Percentiles rank a stretch among this genome's conserved stretches.
Evolutionary conservation across 2,329 filamentous ascomycete species (phyloP).

Genomic region (Fusarium tuaranense): DNA sequence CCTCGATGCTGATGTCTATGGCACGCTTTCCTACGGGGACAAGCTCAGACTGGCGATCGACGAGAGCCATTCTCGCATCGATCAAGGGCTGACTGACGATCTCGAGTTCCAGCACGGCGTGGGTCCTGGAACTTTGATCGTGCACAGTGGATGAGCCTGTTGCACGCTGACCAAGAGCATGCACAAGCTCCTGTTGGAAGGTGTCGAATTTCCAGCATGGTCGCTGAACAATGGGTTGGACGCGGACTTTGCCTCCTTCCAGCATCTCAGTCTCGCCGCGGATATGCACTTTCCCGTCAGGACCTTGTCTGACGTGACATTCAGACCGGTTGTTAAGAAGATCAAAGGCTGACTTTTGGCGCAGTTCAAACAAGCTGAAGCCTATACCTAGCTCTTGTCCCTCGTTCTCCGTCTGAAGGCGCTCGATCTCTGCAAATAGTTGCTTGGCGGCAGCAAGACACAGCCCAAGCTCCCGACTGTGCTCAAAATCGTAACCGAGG

Average conservation of each 20-base stretch:
- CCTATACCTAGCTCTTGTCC: background rate
- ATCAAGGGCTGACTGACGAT: background rate
- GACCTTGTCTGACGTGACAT: background rate
- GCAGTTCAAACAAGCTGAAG: background rate
- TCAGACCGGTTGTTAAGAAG: background rate
- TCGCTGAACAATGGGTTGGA: background rate
- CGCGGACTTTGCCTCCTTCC: background rate
- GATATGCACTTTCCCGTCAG: background rate
- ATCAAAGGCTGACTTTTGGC: background rate
- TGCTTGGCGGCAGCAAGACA: background rate
- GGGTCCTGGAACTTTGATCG: background rate
- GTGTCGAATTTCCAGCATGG: background rate
- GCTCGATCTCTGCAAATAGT: background rate
- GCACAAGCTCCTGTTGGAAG: background rate
- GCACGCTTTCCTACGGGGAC: background rate
- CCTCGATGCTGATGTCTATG: background rate
- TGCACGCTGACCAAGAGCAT: background rate
- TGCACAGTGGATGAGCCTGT: background rate
- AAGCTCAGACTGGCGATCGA: background rate
- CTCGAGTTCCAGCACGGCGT: background rate
- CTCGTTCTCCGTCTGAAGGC: background rate
- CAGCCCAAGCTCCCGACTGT: constrained; percentile 16
- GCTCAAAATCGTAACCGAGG: constrained; percentile 55
- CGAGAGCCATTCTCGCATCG: background rate
- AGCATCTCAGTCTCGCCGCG: background rate